Percentiles rank a stretch among this genome's conserved stretches.
These are phyloP conservation scores for Fusarium chaquense DNA, from an alignment of 2,329 filamentous ascomycete genomes.

Conservation along the genomic window DNA sequence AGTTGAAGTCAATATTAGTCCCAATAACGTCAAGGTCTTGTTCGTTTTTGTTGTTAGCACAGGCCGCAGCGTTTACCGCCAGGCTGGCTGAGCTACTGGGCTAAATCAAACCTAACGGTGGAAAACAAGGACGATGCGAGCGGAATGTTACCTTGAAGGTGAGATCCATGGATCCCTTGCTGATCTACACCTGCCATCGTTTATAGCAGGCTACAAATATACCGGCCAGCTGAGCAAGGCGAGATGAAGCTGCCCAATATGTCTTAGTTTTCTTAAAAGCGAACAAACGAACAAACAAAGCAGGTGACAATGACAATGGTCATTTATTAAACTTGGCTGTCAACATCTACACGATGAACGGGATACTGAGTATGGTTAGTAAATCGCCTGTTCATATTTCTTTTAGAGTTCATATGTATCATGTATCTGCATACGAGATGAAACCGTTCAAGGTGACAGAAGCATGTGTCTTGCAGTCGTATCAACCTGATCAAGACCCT, in stretches of 20 bases:
- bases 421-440: conserved; percentile 30
- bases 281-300: neutral
- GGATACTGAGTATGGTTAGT: conserved; percentile 1
- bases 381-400: neutral
- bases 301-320: neutral
- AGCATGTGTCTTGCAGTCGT: neutral
- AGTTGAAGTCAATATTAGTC: conserved; percentile 37
- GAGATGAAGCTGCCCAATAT: conserved; percentile 27
- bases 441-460: conserved; percentile 20
- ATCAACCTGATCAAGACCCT: conserved; percentile 19
- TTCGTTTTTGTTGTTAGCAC: neutral
- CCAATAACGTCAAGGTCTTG: conserved; percentile 21
- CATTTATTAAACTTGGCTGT: conserved; percentile 18
- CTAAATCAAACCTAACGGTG: conserved; percentile 17
- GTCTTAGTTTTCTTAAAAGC: conserved; percentile 29
- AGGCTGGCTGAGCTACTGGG: conserved; percentile 35
- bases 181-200: conserved; percentile 28
- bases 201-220: conserved; percentile 14
- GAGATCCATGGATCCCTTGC: conserved; percentile 39
- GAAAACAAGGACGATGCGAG: conserved; percentile 26
- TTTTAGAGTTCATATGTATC: conserved; percentile 4
- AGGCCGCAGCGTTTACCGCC: conserved; percentile 25
- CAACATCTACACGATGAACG: neutral
- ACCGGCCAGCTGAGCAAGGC: conserved; percentile 14
- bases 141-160: conserved; percentile 39